Base-by-base conservation (phyloP, 2,329 filamentous ascomycete species). In the Penicillium frequentans region DNA sequence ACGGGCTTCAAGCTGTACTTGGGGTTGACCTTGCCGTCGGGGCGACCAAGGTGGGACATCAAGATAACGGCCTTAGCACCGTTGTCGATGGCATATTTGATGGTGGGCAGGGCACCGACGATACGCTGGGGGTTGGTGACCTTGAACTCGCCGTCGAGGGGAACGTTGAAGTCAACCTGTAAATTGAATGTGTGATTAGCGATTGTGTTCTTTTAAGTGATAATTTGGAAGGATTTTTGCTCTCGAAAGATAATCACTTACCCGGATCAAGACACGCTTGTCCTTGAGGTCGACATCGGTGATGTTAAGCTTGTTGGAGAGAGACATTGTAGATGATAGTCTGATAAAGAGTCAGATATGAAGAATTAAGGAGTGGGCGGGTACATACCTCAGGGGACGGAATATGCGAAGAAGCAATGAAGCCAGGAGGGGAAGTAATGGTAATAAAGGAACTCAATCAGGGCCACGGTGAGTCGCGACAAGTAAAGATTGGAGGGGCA, bases 131-230 rank as follows among this genome's bases (percentile, higher is more conserved):
- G 91, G 86, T 99, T 99, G 78, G 95, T 98, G 78, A 99, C 86
- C 56, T 96, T 93, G 82, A 92, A 96, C 75, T 95, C 84, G 68
- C 83, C 86, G 75, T 99, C 92, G 73, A 99, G 91, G 64, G 95
- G 95, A 56, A 99, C 96, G 81, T 99, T 99, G 88, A 99, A 99
- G 86, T 99, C 95, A 77, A 99, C 93, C 93, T 96, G 71, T 31
- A 13, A 5, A 3, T 43, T 31, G 16, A 21, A 21, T 51, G 43
- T 48, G 35, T 35, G 29, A 44, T 64, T 43, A 61, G 57, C 51
- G 24, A 57, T 60, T 42, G 19, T 9, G 5, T 14, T 23, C 19
- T 14, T 42, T 23, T 2, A 7, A 23, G 5, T 13, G 5, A 19
- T 23, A 21, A 3, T 2, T 23, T 58, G 52, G 64, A 69, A 70